Base-by-base conservation (phyloP, 257 asterid genomes). In the Solanum pinnatisectum region DNA sequence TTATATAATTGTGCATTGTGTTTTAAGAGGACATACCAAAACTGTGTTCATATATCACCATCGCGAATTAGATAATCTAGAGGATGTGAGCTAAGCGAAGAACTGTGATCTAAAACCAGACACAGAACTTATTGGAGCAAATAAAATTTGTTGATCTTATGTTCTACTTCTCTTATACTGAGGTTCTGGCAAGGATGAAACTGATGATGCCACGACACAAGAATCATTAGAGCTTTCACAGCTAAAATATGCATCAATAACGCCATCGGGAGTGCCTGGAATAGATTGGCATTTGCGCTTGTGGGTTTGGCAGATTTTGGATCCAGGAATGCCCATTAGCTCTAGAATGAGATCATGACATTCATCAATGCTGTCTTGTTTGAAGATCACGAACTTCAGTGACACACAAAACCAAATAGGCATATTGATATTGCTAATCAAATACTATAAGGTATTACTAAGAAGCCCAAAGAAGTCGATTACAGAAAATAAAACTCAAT, bases 191-290 rank as follows among this genome's bases (percentile, higher is more conserved):
- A 91, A 88, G 76, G 90, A 89, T 39, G 87, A 76, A 88, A 68
- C 87, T 11, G 89, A 84, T 74, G 72, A 32, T 82, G 86, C 77
- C 52, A 86, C 49, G 20, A 73, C 89, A 92, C 91, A 91, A 0
- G 92, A 91, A 46, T 90, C 93, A 42, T 89, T 87, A 39, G 92
- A 92, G 73, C 92, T 92, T 14, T 91, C 92, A 27, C 89, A 91
- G 87, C 91, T 90, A 27, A 92, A 91, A 85, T 89, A 91, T 27
- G 90, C 90, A 89, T 91, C 92, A 60, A 91, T 76, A 15, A 92
- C 90, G 12, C 92, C 92, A 74, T 87, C 37, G 10, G 94, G 93
- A 83, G 91, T 92, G 44, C 86, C 85, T 4, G 90, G 92, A 13
- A 83, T 25, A 9, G 89, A 87, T 32, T 52, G 73, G 37, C 84